Percentiles rank a stretch among this genome's conserved stretches.
Evolutionary conservation across 2,329 filamentous ascomycete species (phyloP).

Genomic region (Clarireedia sp.): DNA sequence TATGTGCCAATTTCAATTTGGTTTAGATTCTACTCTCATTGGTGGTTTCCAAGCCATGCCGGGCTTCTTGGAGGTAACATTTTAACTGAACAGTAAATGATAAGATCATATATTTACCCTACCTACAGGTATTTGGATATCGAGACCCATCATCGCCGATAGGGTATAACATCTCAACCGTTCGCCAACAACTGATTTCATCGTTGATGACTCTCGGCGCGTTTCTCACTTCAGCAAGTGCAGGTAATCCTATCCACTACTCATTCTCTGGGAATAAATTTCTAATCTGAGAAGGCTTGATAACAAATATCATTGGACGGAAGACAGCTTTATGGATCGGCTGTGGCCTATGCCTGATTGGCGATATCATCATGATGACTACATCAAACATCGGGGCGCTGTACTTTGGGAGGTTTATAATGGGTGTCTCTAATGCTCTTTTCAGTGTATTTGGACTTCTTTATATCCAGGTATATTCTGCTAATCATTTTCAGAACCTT

Average conservation of each 20-base stretch:
- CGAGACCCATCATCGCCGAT: conserved; percentile 10
- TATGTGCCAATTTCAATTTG: conserved; percentile 20
- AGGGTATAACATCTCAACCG: conserved; percentile 32
- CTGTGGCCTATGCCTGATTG: not conserved
- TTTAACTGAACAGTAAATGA: not conserved
- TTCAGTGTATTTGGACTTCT: not conserved
- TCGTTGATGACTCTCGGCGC: conserved; percentile 44
- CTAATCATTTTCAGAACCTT: conserved; percentile 23
- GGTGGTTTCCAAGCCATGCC: conserved; percentile 16
- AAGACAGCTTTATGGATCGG: not conserved
- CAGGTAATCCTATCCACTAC: conserved; percentile 32
- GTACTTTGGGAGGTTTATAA: not conserved
- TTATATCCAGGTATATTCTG: not conserved
- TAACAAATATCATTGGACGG: not conserved
- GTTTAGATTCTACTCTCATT: conserved; percentile 16
- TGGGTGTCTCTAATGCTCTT: not conserved
- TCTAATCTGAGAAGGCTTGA: not conserved
- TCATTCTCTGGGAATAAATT: not conserved
- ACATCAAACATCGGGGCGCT: not conserved
- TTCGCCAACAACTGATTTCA: conserved; percentile 45
- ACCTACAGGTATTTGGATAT: conserved; percentile 41
- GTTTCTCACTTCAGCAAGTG: conserved; percentile 40
- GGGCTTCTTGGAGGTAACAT: conserved; percentile 15
- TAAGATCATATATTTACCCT: not conserved
- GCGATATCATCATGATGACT: not conserved